A percentile compares a stretch with the other conserved stretches of the same genome.
These are phyloP conservation scores for Monotropa hypopitys DNA, from an alignment of 179 eudicot species.

Conservation along the genomic window DNA sequence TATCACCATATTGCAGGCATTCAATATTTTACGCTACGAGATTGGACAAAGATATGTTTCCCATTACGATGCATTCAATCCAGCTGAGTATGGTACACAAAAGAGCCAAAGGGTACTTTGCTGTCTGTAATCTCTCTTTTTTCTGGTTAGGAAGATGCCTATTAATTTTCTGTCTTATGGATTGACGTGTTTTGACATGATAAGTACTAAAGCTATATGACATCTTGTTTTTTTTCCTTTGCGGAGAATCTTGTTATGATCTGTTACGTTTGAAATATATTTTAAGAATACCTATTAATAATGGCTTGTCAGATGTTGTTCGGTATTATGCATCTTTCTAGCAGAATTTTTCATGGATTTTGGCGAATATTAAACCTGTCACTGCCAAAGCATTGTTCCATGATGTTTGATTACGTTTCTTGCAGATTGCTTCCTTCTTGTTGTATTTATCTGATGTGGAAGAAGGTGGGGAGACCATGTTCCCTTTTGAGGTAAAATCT, in stretches of 20 bases:
- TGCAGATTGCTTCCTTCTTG: slow-evolving; percentile 64
- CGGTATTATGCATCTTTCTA: neutral
- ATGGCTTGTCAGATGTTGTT: neutral
- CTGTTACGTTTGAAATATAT: neutral
- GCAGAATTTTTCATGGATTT: neutral
- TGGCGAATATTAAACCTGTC: neutral
- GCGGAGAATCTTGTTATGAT: neutral
- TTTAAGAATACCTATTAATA: neutral
- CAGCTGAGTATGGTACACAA: slow-evolving; percentile 91
- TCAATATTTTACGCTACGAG: slow-evolving; percentile 81
- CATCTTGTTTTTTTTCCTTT: neutral
- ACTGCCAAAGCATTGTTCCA: neutral
- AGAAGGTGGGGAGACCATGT: slow-evolving; percentile 80
- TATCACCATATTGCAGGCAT: slow-evolving; percentile 65
- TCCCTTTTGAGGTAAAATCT: slow-evolving; percentile 54
- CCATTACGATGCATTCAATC: slow-evolving; percentile 91
- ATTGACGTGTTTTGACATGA: neutral
- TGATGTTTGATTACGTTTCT: slow-evolving; percentile 1
- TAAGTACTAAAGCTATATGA: neutral
- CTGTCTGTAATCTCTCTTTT: neutral
- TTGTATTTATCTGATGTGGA: slow-evolving; percentile 64
- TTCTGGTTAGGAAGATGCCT: neutral
- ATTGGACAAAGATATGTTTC: slow-evolving; percentile 82
- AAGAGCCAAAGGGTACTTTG: slow-evolving; percentile 89
- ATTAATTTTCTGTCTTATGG: neutral